Evolutionary conservation across 306 rosid species (phyloP), one percentile per base, ranked within the genome.

Genomic region (Gynostemma pentaphyllum): DNA sequence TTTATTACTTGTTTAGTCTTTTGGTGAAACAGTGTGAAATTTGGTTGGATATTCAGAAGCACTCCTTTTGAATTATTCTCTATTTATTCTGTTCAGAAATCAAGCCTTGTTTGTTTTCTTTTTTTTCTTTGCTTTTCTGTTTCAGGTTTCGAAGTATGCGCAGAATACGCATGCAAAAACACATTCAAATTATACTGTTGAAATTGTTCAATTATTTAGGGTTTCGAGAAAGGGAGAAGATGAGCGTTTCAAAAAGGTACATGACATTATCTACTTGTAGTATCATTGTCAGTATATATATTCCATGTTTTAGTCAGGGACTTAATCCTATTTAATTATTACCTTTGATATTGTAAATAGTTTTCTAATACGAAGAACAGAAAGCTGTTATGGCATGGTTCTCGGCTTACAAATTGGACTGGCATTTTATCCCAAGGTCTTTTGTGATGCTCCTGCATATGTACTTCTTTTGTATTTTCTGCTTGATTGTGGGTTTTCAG

Each of bases 361-460:
- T 94, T 88, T 72, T 77, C 78, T 51, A 68, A 73, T 56, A 66
- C 75, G 12, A 86, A 86, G 46, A 86, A 88, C 79, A 82, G 95
- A 82, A 79, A 86, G 90, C 90, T 94, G 63, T 69, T 94, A 56
- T 94, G 99, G 97, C 97, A 94, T 70, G 99, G 99, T 50, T 94
- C 99, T 61, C 87, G 91, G 73, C 97, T 94, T 49, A 82, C 95
- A 64, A 94, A 94, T 79, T 86, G 99, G 99, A 70, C 95, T 60
- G 95, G 99, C 71, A 88, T 94, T 78, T 85, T 94, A 75, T 94
- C 97, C 78, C 95, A 88, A 84, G 97, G 99, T 94, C 30, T 53
- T 76, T 32, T 57, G 63, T 12, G 22, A 40, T 60, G 37, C 22
- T 47, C 36, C 66, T 54, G 13, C 29, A 5, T 4, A 16, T 9